phyloP scores from a whole-genome alignment of 2,329 filamentous ascomycete genomes.

The Penicillium digitatum region DNA sequence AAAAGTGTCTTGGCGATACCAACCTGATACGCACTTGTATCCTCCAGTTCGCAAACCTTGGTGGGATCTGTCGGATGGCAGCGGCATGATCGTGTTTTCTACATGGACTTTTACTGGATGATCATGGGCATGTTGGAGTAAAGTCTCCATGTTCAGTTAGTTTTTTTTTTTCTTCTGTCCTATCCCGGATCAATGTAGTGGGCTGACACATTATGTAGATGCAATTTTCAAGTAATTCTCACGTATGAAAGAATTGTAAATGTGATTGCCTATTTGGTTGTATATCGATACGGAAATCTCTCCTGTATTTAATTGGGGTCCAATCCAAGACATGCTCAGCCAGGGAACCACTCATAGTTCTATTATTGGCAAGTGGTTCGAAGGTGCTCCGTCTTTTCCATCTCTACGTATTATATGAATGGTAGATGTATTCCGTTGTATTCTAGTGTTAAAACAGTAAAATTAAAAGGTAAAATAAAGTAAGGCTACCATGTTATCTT shows the following conservation, averaged over 20 bases:
- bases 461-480: not conserved
- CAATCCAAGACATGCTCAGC: slow-evolving; percentile 16
- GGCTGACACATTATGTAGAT: too few species aligned
- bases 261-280: too few species aligned
- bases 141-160: not conserved
- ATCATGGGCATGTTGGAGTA: not conserved
- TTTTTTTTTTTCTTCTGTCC: not conserved
- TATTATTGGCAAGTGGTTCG: slow-evolving; percentile 26
- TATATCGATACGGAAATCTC: too few species aligned
- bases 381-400: slow-evolving; percentile 10
- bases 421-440: not conserved
- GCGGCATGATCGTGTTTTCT: not conserved
- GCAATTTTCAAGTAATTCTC: too few species aligned
- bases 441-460: not conserved
- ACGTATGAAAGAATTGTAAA: not conserved
- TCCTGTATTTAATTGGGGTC: slow-evolving; percentile 10
- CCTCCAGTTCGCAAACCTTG: not conserved
- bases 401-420: slow-evolving; percentile 1
- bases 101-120: not conserved
- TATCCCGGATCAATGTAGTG: too few species aligned
- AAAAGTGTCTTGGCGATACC: not conserved
- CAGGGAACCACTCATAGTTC: slow-evolving; percentile 13
- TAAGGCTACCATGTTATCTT: not conserved
- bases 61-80: not conserved
- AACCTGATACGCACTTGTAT: slow-evolving; percentile 1